Percentiles rank a stretch among this genome's conserved stretches.
Conservation (phyloP, 148 eudicot genomes). For the Silene uniflora region DNA sequence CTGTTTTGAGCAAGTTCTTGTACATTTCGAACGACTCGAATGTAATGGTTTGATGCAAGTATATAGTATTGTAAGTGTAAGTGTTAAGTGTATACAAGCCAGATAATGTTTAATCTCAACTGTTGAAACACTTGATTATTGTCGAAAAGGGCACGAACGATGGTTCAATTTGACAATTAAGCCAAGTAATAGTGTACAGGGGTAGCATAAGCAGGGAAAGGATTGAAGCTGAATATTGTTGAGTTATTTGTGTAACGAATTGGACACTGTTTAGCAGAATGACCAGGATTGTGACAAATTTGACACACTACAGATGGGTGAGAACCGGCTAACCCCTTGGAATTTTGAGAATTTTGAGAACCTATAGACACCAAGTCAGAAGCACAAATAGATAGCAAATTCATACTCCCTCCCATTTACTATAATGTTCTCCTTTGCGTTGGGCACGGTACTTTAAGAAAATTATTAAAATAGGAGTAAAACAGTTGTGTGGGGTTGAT, state of each 20-base stretch:
- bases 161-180: no score
- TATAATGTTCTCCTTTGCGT: no score
- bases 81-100: no score
- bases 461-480: no score
- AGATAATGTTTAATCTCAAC: no score
- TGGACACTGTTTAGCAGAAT: constrained; percentile 3
- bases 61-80: background rate
- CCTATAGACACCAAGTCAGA: background rate
- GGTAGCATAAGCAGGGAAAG: background rate
- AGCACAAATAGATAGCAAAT: background rate
- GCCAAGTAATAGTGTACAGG: no score
- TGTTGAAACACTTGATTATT: no score
- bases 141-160: no score
- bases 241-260: background rate
- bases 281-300: background rate
- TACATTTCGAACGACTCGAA: background rate
- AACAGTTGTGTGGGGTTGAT: no score
- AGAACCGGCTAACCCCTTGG: background rate
- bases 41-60: background rate
- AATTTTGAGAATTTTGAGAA: background rate
- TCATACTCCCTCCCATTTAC: no score
- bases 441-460: no score
- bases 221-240: background rate
- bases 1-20: background rate
- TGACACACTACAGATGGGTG: background rate